Base-by-base conservation (phyloP, 1,284 basidiomycete species). In the Porogramme epimiltina region DNA sequence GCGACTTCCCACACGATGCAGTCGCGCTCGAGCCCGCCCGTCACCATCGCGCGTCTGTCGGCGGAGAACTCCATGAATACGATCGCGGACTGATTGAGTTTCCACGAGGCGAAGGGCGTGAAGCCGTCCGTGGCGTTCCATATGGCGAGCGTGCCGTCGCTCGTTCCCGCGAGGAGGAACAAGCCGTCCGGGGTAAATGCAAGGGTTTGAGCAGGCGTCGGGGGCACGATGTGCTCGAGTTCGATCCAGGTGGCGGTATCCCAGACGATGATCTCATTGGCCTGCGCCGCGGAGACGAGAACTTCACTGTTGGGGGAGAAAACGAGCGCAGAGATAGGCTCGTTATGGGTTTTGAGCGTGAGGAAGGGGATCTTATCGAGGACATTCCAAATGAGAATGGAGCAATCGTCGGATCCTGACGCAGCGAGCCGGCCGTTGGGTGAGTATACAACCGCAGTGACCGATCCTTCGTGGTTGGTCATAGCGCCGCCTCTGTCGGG, bases 151-250 rank as follows among this genome's bases (percentile, higher is more conserved):
- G 59, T 58, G 28, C 58, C 59, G 45, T 66, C 62, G 24, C 45
- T 42, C 1, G 57, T 62, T 1, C 56, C 65, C 10, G 64, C 62
- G 10, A 60, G 56, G 18, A 67, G 44, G 18, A 66, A 39, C 19
- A 37, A 34, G n/a, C 62, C 63, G 48, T 66, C 63, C 3, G 64
- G 60, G 1, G 65, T 61, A 50, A 48, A 66, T 9, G 55, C 56
- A 38, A 63, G 47, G 9, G 52, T 41, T 33, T 55, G 59, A 11
- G 63, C 46, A 37, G 51, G 31, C 4, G 40, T 49, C 2, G 45
- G 42, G 4, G 58, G 54, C 3, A 44, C 48, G 11, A 52, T 19
- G 4, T 51, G 47, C n/a, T 13, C 42, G 26, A 39, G 19, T 33
- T 43, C 26, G 1, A 28, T 15, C 16, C 54, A 52, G 4, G 19